phyloP scores from a whole-genome alignment of 306 rosid species.

The Rubus parviflorus region DNA sequence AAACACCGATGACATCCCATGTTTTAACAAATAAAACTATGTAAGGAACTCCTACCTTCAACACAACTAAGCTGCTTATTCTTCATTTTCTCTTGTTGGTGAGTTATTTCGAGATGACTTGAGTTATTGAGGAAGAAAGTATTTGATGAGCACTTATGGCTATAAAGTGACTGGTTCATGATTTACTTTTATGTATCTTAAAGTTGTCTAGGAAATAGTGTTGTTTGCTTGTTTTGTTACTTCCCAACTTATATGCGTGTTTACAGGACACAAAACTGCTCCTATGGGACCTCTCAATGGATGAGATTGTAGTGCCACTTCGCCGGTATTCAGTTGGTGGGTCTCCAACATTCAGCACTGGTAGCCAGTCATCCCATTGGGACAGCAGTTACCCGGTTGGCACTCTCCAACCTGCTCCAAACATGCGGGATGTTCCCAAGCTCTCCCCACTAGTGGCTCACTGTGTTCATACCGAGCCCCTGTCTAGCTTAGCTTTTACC shows the following conservation, averaged over 20 bases:
- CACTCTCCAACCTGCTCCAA: slow-evolving; percentile 91
- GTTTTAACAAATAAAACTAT: background rate
- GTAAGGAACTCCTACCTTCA: too few species aligned
- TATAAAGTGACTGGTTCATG: background rate
- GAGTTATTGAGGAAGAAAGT: background rate
- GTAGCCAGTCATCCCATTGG: slow-evolving; percentile 97
- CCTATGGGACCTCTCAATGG: slow-evolving; percentile 91
- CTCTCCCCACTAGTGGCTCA: slow-evolving; percentile 83
- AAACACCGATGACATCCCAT: background rate
- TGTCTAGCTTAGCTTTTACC: slow-evolving; percentile 78
- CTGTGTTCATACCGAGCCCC: slow-evolving; percentile 86
- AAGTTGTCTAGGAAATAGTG: background rate
- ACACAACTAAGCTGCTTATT: slow-evolving; percentile 8
- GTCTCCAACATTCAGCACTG: slow-evolving; percentile 86
- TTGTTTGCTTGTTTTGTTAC: background rate
- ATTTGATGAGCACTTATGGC: background rate
- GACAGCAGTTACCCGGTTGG: slow-evolving; percentile 67
- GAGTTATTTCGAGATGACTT: background rate
- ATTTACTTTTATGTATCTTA: background rate
- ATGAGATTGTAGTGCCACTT: slow-evolving; percentile 85
- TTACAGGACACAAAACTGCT: slow-evolving; percentile 90
- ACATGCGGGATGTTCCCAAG: slow-evolving; percentile 84
- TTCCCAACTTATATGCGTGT: background rate
- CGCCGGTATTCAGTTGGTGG: slow-evolving; percentile 85
- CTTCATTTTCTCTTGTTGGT: background rate